phyloP scores from a whole-genome alignment of 805 yeast species.

The Pichia sporocuriosa region DNA sequence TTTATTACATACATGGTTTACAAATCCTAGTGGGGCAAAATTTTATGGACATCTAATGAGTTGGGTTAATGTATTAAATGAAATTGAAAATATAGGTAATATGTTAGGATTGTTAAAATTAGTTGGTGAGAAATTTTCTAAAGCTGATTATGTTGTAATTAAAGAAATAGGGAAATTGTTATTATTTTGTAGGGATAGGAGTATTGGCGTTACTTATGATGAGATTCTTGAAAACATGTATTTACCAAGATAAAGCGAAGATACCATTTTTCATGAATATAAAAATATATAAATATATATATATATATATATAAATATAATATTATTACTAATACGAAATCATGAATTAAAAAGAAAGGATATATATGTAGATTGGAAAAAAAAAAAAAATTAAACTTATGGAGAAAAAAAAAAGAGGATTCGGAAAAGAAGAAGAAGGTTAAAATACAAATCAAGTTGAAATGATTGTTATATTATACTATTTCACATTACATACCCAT shows the following conservation, averaged over 20 bases:
- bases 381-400: constrained; percentile 18
- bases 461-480: no score
- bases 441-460: background rate
- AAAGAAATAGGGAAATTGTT: constrained; percentile 49
- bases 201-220: constrained; percentile 39
- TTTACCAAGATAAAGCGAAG: background rate
- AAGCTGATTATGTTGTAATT: constrained; percentile 50
- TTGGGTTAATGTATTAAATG: constrained; percentile 35
- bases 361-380: background rate
- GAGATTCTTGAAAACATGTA: constrained; percentile 49
- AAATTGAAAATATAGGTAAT: constrained; percentile 38
- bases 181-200: constrained; percentile 47
- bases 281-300: background rate
- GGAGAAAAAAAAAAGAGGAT: background rate
- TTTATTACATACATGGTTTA: constrained; percentile 29
- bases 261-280: no score
- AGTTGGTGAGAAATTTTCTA: constrained; percentile 34
- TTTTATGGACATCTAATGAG: constrained; percentile 37
- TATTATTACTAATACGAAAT: background rate
- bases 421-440: background rate
- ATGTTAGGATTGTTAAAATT: constrained; percentile 49
- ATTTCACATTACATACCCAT: constrained; percentile 72
- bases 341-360: no score
- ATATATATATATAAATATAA: no score
- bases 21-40: constrained; percentile 27